Base-by-base conservation (phyloP, 257 asterid genomes). In the Nicotiana benthamiana region DNA sequence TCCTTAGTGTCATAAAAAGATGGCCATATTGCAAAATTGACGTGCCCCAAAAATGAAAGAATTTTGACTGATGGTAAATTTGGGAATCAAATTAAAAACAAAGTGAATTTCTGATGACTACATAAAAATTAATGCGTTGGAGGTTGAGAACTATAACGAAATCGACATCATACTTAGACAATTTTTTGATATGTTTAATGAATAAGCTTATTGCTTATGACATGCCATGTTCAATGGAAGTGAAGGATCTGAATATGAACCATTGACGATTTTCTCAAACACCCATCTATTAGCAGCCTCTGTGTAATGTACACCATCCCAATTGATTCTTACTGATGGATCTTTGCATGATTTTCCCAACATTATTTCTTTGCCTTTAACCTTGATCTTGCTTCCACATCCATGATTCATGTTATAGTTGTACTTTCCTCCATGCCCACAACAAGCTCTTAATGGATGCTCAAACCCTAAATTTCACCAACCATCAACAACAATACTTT, bases 381-480 rank as follows among this genome's bases (percentile, higher is more conserved):
- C 97, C 79, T 27, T 91, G 12, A 83, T 85, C 52, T 79, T 92
- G 48, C 88, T 79, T 36, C 98, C 99, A 79, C 98, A 95, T 16
- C 95, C 94, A 17, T 63, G 24, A 16, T 86, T 82, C 51, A 34
- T 24, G 84, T 91, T 87, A 85, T 66, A 95, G 86, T 95, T 95
- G 93, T 93, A 92, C 77, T 90, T 95, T 26, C 98, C 99, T 85
- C 99, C 98, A 75, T 93, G 97, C 32, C 99, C 98, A 76, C 99
- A 93, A 27, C 99, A 95, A 16, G 97, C 91, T 70, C 70, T 84
- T 36, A 95, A 54, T 16, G 99, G 97, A 67, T 89, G 84, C 87
- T 79, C 82, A 81, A 95, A 95, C 9, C 98, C 98, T 94, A 86
- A 63, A 75, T 74, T 11, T 66, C 24, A 53, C 59, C 59, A 16